Evolutionary conservation across 2,329 filamentous ascomycete genomes (phyloP).

Genomic region (Neonectria sp.): DNA sequence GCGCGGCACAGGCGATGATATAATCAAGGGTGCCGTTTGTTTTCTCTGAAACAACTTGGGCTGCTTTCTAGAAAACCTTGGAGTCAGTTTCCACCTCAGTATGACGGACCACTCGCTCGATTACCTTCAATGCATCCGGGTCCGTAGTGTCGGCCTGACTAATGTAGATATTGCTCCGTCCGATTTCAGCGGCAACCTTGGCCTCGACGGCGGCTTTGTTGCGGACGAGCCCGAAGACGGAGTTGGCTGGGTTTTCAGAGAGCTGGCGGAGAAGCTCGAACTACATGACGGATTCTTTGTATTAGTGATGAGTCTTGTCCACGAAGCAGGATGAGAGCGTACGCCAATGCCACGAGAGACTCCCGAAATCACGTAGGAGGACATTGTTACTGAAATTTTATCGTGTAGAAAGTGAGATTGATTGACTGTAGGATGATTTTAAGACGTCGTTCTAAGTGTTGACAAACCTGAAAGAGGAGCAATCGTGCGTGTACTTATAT

Average conservation of each 20-base stretch:
- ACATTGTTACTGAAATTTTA: conserved; percentile 21
- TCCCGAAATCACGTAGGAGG: conserved; percentile 30
- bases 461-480: conserved; percentile 12
- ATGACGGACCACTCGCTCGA: conserved; percentile 3
- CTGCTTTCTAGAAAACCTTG: conserved; percentile 20
- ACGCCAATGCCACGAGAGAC: conserved; percentile 32
- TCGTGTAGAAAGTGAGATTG: conserved; percentile 12
- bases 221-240: conserved; percentile 60
- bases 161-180: conserved; percentile 41
- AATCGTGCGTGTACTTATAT: conserved; percentile 15
- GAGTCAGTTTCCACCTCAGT: conserved; percentile 10
- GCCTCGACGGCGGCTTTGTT: conserved; percentile 56
- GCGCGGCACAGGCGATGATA: conserved; percentile 63
- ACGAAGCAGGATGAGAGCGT: conserved; percentile 5
- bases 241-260: conserved; percentile 57
- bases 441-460: conserved; percentile 11
- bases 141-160: conserved; percentile 24
- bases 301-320: conserved; percentile 8
- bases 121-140: conserved; percentile 25
- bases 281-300: conserved; percentile 18
- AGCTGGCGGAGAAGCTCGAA: conserved; percentile 56
- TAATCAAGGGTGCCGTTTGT: conserved; percentile 61
- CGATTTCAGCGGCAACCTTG: conserved; percentile 50
- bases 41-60: conserved; percentile 50
- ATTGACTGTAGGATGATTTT: conserved; percentile 11